A percentile compares a stretch with the other conserved stretches of the same genome.
Evolutionary conservation across 1,139 yeast genomes (phyloP).

Genomic region (Lodderomyces margitis): DNA sequence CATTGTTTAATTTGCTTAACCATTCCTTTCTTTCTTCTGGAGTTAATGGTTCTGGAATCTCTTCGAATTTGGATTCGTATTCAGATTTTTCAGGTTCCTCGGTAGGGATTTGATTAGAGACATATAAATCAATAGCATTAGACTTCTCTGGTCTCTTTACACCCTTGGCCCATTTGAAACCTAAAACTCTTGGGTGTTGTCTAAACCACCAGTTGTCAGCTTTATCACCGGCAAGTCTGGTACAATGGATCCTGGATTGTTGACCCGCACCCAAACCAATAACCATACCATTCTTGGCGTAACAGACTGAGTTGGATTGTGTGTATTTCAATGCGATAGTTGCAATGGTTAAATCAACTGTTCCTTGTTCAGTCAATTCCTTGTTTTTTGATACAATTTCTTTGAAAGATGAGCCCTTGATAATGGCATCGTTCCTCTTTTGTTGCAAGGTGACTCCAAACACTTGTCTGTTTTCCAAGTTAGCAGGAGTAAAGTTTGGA

Average conservation of each 20-base stretch:
- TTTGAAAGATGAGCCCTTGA: conserved; percentile 80
- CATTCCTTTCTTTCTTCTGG: conserved; percentile 83
- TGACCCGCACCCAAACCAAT: conserved; percentile 99
- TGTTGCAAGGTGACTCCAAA: conserved; percentile 94
- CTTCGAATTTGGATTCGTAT: conserved; percentile 85
- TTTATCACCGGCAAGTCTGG: conserved; percentile 98
- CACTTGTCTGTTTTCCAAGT: conserved; percentile 87
- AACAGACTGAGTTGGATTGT: conserved; percentile 96
- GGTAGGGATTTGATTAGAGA: conserved; percentile 86
- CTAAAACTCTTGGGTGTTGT: conserved; percentile 93
- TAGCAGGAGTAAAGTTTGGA: conserved; percentile 85
- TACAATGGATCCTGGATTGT: conserved; percentile 98
- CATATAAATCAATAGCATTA: conserved; percentile 92
- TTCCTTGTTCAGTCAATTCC: conserved; percentile 85
- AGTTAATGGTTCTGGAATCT: conserved; percentile 79
- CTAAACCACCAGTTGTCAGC: conserved; percentile 99
- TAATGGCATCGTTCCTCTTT: conserved; percentile 96
- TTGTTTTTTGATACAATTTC: conserved; percentile 89
- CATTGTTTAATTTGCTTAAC: conserved; percentile 75
- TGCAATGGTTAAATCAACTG: conserved; percentile 91
- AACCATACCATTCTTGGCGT: conserved; percentile 98
- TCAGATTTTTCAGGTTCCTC: conserved; percentile 91
- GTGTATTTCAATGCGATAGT: conserved; percentile 96
- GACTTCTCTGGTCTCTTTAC: conserved; percentile 98
- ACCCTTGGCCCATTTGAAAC: conserved; percentile 96